Conservation (phyloP, 345 rosid genomes). For the Melaleuca alternifolia region DNA sequence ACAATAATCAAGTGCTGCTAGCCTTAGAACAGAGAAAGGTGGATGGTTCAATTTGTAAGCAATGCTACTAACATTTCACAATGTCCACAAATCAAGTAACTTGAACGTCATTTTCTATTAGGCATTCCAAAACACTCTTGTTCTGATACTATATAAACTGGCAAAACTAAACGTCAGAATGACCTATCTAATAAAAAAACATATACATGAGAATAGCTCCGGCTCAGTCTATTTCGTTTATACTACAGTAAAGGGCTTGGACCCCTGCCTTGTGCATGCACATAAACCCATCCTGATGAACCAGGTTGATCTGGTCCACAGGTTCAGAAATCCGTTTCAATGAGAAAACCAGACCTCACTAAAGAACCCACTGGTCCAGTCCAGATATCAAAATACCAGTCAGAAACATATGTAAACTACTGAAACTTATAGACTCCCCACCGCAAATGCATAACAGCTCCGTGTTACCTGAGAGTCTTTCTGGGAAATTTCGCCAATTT, state of each 20-base stretch:
- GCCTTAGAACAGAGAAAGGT: neutral
- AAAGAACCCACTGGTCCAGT: neutral
- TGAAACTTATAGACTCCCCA: neutral
- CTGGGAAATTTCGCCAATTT: conserved; percentile 65
- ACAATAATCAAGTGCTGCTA: neutral
- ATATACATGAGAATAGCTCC: neutral
- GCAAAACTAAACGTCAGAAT: neutral
- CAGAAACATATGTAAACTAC: neutral
- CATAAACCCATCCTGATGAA: neutral
- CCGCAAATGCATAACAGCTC: neutral
- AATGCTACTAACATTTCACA: neutral
- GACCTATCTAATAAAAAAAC: neutral
- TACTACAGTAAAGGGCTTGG: neutral
- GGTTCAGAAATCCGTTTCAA: neutral
- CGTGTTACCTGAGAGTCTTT: conserved; percentile 71
- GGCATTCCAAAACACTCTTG: neutral
- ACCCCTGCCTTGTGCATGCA: neutral
- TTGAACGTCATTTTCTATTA: neutral
- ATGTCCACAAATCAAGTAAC: neutral
- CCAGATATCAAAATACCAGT: neutral
- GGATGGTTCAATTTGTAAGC: neutral
- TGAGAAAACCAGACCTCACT: neutral
- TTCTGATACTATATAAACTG: neutral
- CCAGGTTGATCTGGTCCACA: neutral
- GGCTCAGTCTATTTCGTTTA: neutral